Base-by-base conservation (phyloP, 2,329 filamentous ascomycete genomes). In the Penicillium occitanis region DNA sequence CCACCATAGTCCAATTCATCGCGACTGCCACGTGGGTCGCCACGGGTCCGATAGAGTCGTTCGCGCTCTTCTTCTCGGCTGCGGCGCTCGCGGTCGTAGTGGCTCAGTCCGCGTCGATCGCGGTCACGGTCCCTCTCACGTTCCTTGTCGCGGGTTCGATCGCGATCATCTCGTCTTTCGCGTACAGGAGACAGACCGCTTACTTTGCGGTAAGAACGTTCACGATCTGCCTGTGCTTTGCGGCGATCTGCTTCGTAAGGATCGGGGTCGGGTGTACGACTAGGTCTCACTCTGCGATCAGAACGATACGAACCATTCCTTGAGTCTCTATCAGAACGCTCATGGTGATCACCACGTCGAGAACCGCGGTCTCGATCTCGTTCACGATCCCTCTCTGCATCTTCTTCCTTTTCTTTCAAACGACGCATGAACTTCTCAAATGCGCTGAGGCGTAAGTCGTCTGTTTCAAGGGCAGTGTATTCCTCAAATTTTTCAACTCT, bases 221-320 rank as follows among this genome's bases (percentile, higher is more conserved):
- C 96, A 58, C 96, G 90, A 75, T 97, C 93, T 66, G 93, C 93
- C 75, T 95, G 93, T 51, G 94, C 94, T 78, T 94, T 95, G 73
- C 93, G 90, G 70, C 95, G 89, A 76, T 99, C 95, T 67, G 93
- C 95, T 79, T 98, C 95, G 78, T 99, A 99, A 22, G 92, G 88
- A 80, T 99, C 93, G 66, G 88, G 87, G 78, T 98, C 95, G n/a
- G 93, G 93, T 72, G 90, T 93, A 73, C 93, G 92, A 75, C 91
- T 96, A 72, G 87, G 87, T 72, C 91, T 85, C 50, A 74, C 62
- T 79, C 78, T 61, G 77, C 77, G 66, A 60, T 66, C 65, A 59
- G 65, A 66, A 44, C 65, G 65, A 51, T 67, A 65, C 35, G 62
- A 61, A 46, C 66, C 66, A 37, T 55, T 67, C 48, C 66, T 63